Percentiles rank a stretch among this genome's conserved stretches.
Evolutionary conservation across 108 stramenopile genomes (phyloP).

Genomic region (Chaetoceros muelleri): DNA sequence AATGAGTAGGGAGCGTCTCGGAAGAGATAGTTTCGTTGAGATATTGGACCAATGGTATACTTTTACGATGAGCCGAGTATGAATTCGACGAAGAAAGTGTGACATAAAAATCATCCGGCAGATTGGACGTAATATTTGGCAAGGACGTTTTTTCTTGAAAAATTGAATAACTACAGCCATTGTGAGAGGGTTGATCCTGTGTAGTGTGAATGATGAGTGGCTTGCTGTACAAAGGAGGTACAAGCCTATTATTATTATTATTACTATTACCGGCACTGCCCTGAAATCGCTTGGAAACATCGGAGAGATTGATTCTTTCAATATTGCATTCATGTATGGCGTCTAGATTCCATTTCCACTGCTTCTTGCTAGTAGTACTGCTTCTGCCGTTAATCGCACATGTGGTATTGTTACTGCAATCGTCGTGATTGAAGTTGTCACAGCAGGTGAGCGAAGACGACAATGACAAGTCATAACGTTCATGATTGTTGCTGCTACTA

Average conservation of each 20-base stretch:
- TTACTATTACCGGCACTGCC: too few species aligned
- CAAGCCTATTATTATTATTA: too few species aligned
- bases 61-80: constrained; percentile 58
- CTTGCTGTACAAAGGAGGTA: constrained; percentile 38
- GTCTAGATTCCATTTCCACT: constrained; percentile 55
- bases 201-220: constrained; percentile 41
- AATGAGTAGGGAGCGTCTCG: constrained; percentile 41
- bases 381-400: too few species aligned
- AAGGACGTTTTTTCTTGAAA: constrained; percentile 36
- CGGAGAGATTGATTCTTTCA: constrained; percentile 22
- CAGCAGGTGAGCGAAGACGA: too few species aligned
- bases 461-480: too few species aligned
- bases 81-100: constrained; percentile 72
- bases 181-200: not conserved
- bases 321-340: constrained; percentile 58
- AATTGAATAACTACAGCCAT: constrained; percentile 18
- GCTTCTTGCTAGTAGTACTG: too few species aligned
- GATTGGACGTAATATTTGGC: constrained; percentile 31
- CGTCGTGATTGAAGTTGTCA: too few species aligned
- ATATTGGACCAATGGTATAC: constrained; percentile 44
- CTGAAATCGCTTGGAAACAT: constrained; percentile 28
- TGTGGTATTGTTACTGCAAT: too few species aligned
- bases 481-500: too few species aligned
- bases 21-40: constrained; percentile 30
- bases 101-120: constrained; percentile 51